Percentiles rank a stretch among this genome's conserved stretches.
These are phyloP conservation scores for Hyaloscypha finlandica DNA, from an alignment of 495 filamentous ascomycete species.

Conservation along the genomic window DNA sequence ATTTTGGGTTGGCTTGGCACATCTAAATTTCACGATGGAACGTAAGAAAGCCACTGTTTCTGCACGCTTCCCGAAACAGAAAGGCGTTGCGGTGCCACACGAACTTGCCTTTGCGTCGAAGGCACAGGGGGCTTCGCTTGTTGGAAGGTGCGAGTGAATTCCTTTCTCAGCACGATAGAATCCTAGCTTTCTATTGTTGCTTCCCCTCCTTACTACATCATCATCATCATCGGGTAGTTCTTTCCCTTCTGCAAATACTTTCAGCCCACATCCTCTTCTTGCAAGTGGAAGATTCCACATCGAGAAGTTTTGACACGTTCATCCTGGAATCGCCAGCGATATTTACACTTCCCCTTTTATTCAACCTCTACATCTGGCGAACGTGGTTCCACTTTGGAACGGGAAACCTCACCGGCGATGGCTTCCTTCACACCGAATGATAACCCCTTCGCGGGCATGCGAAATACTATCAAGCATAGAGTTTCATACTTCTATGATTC, in stretches of 20 bases:
- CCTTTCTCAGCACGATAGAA: background rate
- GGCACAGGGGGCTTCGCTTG: background rate
- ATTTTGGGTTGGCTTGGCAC: too few species aligned
- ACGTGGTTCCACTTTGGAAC: background rate
- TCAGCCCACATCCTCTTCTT: background rate
- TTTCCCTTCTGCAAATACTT: background rate
- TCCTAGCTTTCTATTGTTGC: background rate
- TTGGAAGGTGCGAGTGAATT: background rate
- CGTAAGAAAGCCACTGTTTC: background rate
- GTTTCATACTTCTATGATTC: conserved; percentile 95
- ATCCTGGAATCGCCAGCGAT: background rate
- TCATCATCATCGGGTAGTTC: background rate
- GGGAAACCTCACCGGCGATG: background rate
- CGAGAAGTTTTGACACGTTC: background rate
- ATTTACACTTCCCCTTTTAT: background rate
- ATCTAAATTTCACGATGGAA: too few species aligned
- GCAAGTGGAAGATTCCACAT: background rate
- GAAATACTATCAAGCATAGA: conserved; percentile 35
- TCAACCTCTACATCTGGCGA: too few species aligned
- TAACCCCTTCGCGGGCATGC: background rate
- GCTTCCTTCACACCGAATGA: background rate
- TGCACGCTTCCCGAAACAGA: background rate
- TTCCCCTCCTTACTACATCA: background rate
- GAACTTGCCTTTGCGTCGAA: background rate
- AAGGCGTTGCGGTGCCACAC: background rate